Conservation (phyloP, 371 early-diverging fungal genomes). For the Syncephalastrum monosporum region DNA sequence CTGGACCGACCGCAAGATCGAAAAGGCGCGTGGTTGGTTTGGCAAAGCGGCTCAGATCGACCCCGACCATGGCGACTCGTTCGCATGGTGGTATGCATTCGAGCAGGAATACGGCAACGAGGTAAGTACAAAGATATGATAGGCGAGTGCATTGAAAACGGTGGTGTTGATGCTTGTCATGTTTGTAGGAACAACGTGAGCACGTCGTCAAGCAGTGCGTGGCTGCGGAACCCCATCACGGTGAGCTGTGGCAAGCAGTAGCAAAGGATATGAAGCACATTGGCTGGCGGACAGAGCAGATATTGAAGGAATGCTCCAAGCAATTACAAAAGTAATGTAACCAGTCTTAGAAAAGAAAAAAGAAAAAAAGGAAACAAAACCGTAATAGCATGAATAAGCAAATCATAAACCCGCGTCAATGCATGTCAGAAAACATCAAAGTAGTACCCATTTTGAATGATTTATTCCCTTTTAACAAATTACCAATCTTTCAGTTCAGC, state of each 20-base stretch:
- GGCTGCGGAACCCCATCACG: conserved; percentile 86
- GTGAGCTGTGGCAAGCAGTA: conserved; percentile 82
- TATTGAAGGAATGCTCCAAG: conserved; percentile 62
- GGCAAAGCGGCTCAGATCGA: conserved; percentile 79
- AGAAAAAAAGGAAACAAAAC: background rate
- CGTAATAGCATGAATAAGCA: too few relatives aligned
- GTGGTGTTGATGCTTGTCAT: background rate
- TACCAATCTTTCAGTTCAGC: conserved; percentile 3
- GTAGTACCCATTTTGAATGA: background rate
- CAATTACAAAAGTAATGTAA: background rate
- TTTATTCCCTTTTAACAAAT: conserved; percentile 1
- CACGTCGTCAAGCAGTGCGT: conserved; percentile 70
- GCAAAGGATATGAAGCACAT: conserved; percentile 76
- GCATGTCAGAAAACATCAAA: too few relatives aligned
- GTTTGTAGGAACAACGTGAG: conserved; percentile 41
- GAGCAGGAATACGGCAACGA: conserved; percentile 78
- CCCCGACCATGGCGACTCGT: conserved; percentile 89
- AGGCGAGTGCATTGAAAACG: background rate
- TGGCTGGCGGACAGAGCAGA: conserved; percentile 66
- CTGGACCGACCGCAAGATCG: conserved; percentile 89
- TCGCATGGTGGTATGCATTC: conserved; percentile 95
- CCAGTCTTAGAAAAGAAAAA: background rate
- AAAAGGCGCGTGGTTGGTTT: conserved; percentile 94
- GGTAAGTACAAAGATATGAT: conserved; percentile 18
- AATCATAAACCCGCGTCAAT: too few relatives aligned